A percentile compares a stretch with the other conserved stretches of the same genome.
phyloP scores from a whole-genome alignment of 2,329 filamentous ascomycete genomes.

The Cordyceps tenuipes region DNA sequence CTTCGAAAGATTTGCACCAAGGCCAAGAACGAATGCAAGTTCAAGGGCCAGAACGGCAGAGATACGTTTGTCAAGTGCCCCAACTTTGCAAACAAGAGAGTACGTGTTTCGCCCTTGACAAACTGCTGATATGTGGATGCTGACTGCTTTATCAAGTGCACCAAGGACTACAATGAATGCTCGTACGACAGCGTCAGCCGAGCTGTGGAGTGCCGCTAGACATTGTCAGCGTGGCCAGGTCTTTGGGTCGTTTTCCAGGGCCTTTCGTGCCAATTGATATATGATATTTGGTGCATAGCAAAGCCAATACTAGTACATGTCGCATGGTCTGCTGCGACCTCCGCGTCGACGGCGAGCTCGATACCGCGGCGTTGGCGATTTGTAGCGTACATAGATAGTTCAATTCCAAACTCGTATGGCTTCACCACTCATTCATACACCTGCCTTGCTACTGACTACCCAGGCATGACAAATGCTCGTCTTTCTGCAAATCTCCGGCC shows the following conservation, averaged over 20 bases:
- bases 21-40: neutral
- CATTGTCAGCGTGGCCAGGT: neutral
- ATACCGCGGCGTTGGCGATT: too few species aligned
- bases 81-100: neutral
- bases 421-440: too few species aligned
- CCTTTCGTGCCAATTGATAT: neutral
- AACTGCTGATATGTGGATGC: neutral
- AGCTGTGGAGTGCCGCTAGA: neutral
- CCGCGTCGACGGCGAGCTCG: too few species aligned
- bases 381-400: too few species aligned
- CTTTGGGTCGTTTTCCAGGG: neutral
- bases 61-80: neutral
- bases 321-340: too few species aligned
- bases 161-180: neutral
- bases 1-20: neutral
- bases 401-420: too few species aligned
- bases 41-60: neutral
- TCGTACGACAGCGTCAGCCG: neutral
- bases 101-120: neutral
- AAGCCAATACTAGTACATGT: neutral
- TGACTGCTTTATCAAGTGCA: neutral
- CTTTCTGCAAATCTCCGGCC: too few species aligned
- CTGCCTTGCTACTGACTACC: too few species aligned
- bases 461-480: too few species aligned
- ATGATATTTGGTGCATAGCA: neutral